Conservation (phyloP, 768 basidiomycete genomes). For the Termitomyces bulborhizus region DNA sequence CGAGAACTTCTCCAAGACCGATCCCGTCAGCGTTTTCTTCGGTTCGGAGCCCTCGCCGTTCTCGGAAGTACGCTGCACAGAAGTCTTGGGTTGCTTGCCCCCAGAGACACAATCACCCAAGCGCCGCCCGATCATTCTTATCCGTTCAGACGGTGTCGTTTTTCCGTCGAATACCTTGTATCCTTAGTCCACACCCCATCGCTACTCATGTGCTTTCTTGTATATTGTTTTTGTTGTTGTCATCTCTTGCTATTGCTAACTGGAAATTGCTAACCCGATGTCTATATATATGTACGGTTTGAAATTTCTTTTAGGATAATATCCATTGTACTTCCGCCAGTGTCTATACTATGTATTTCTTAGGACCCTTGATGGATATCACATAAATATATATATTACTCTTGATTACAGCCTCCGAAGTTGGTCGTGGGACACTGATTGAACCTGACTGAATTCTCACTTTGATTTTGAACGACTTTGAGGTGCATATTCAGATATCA, state of each 20-base stretch:
- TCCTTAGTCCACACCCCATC: conserved; percentile 42
- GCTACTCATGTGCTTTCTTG: conserved; percentile 1
- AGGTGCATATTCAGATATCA: background rate
- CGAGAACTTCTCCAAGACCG: conserved; percentile 81
- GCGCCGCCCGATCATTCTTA: conserved; percentile 74
- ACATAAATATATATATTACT: background rate
- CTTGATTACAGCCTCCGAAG: background rate
- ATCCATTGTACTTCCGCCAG: background rate
- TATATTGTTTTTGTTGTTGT: conserved; percentile 14
- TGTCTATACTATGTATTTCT: conserved; percentile 7
- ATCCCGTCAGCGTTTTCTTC: conserved; percentile 80
- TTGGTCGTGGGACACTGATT: background rate
- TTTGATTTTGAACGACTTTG: no score
- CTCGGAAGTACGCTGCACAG: conserved; percentile 82
- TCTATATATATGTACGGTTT: conserved; percentile 14
- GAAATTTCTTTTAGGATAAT: conserved; percentile 13
- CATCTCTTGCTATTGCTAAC: conserved; percentile 15
- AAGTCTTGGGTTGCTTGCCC: conserved; percentile 78
- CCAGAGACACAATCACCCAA: conserved; percentile 62
- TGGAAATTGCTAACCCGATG: conserved; percentile 20
- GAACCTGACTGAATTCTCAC: background rate
- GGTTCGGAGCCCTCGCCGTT: conserved; percentile 83
- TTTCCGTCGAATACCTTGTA: conserved; percentile 81
- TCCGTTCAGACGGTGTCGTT: conserved; percentile 81
- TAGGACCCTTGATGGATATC: conserved; percentile 3